These are phyloP conservation scores for Quercus alba DNA, from an alignment of 306 rosid species.

Conservation along the genomic window DNA sequence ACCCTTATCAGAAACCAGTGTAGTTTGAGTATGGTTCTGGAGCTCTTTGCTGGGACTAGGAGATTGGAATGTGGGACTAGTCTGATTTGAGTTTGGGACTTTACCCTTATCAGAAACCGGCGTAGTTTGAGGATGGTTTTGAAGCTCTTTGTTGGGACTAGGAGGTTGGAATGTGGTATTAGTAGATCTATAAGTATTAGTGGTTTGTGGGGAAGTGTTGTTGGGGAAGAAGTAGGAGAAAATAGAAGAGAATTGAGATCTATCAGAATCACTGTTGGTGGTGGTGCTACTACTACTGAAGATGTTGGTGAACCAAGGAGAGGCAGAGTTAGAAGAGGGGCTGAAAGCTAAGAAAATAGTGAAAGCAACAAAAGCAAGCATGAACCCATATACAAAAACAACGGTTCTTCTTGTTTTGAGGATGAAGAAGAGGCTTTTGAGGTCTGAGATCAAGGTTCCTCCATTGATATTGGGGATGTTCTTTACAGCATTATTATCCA, in stretches of 20 bases:
- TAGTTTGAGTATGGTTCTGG: slow-evolving; percentile 24
- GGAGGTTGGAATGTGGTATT: slow-evolving; percentile 35
- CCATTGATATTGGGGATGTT: slow-evolving; percentile 39
- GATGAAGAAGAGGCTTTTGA: slow-evolving; percentile 51
- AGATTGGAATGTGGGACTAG: slow-evolving; percentile 14
- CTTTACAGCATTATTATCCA: slow-evolving; percentile 83
- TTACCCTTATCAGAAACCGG: slow-evolving; percentile 10
- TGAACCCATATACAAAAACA: slow-evolving; percentile 60
- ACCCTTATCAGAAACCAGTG: not conserved
- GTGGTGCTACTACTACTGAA: slow-evolving; percentile 25
- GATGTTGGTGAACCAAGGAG: slow-evolving; percentile 64
- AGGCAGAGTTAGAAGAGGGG: slow-evolving; percentile 50
- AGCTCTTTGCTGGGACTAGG: slow-evolving; percentile 3
- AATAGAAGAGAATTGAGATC: slow-evolving; percentile 52
- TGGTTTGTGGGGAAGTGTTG: slow-evolving; percentile 11
- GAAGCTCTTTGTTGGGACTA: slow-evolving; percentile 6
- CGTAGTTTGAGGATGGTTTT: slow-evolving; percentile 21
- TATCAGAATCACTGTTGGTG: slow-evolving; percentile 1
- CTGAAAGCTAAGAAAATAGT: slow-evolving; percentile 69
- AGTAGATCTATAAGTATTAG: slow-evolving; percentile 51
- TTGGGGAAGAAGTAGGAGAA: slow-evolving; percentile 55
- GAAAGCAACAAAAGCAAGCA: slow-evolving; percentile 58
- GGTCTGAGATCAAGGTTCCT: slow-evolving; percentile 44
- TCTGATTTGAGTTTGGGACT: slow-evolving; percentile 32
- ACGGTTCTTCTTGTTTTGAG: slow-evolving; percentile 59